These are phyloP conservation scores for Clarireedia monteithiana DNA, from an alignment of 2,329 filamentous ascomycete genomes.

Conservation along the genomic window DNA sequence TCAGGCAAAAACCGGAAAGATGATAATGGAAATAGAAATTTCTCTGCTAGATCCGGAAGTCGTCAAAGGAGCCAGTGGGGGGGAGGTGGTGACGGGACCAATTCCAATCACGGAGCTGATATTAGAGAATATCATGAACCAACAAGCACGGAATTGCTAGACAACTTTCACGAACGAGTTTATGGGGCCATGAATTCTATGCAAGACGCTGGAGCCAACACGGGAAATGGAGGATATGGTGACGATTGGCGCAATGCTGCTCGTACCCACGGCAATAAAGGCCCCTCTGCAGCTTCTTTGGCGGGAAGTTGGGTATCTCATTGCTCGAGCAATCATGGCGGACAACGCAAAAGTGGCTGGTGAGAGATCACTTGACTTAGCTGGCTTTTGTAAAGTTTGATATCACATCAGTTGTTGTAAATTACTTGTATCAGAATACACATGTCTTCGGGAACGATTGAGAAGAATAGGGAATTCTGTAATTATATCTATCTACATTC, in stretches of 20 bases:
- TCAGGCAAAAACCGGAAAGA: background rate
- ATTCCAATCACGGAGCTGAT: background rate
- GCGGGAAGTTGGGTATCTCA: background rate
- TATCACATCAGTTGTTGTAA: no score
- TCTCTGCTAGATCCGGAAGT: background rate
- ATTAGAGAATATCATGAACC: background rate
- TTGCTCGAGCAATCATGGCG: background rate
- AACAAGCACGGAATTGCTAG: background rate
- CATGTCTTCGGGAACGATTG: background rate
- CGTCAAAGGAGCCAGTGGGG: background rate
- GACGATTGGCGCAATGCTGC: background rate
- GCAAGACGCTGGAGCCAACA: background rate
- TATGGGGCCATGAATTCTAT: background rate
- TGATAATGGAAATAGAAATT: background rate
- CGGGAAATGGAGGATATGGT: background rate
- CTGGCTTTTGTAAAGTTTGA: background rate
- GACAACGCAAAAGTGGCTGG: background rate
- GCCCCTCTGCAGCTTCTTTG: background rate
- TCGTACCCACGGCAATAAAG: background rate
- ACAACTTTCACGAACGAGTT: background rate
- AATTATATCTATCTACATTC: background rate
- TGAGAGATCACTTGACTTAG: background rate
- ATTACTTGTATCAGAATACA: background rate
- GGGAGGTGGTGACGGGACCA: constrained; percentile 1
- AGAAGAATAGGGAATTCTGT: background rate